Base-by-base conservation (phyloP, 331 rosid species). In the Malus hybrid region DNA sequence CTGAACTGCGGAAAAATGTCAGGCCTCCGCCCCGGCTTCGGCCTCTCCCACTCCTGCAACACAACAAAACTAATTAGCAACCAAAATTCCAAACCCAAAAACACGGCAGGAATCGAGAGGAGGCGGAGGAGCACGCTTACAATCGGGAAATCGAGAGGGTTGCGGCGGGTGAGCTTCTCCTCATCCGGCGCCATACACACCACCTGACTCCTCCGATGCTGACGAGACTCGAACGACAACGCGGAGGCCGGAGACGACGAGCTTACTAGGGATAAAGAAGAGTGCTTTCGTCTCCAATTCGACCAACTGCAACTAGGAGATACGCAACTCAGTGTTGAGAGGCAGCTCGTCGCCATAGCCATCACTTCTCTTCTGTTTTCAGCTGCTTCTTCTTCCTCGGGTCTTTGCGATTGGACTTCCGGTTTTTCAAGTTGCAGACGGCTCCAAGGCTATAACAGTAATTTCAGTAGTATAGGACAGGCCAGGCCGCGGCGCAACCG, bases 1-100 rank as follows among this genome's bases (percentile, higher is more conserved):
- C 98, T 90, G 72, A 93, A 93, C 77, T 93, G 96, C 6, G 98
- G 98, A 54, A 93, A 90, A 65, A 93, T 93, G 76, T 93, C 96
- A 2, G 96, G 87, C 77, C 98, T 89, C 63, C 96, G 79, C 54
- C 97, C 96, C 6, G 98, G 98, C 74, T 75, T 90, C 9, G 98
- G 93, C 74, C 84, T 90, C 64, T 87, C 95, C 98, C 98, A 93
- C 80, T 93, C 98, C 98, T 93, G 75, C 72, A 69, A 59, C 22
- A 6, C 80, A 33, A 42, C 22, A 27, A 44, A 18, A 6, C 19
- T 54, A 57, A 27, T 63, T 27, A 27, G 9, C 29, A 11, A 33
- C 63, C 44, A 28, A 34, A 60, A 22, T 34, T 66, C 14, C 29
- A n/a, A 32, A 12, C 20, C 31, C 56, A 18, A 16, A 29, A 15